Conservation (phyloP, 192 early-diverging fungal genomes). For the Coemansia sp. region DNA sequence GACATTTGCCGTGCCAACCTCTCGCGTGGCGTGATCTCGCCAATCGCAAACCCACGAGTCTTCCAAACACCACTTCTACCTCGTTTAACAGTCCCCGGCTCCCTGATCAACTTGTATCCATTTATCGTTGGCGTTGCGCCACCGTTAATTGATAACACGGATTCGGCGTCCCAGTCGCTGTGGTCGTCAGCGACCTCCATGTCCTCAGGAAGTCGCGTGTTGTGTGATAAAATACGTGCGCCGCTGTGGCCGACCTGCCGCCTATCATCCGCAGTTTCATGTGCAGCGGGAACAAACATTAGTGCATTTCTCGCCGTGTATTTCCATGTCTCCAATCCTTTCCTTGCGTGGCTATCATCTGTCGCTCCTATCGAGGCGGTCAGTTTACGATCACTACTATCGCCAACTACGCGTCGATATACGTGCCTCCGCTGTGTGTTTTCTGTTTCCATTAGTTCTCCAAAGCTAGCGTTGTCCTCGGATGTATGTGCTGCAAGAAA, state of each 20-base stretch:
- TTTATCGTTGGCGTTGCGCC: slow-evolving; percentile 31
- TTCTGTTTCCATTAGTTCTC: slow-evolving; percentile 14
- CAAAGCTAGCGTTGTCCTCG: slow-evolving; percentile 46
- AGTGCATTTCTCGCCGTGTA: slow-evolving; percentile 20
- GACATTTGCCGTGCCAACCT: slow-evolving; percentile 14
- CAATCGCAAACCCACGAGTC: slow-evolving; percentile 22
- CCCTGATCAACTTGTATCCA: slow-evolving; percentile 37
- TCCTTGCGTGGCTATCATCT: background rate
- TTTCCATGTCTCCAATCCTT: slow-evolving; percentile 9
- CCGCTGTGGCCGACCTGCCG: background rate
- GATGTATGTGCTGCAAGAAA: slow-evolving; percentile 34
- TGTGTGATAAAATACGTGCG: slow-evolving; percentile 25
- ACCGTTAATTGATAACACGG: slow-evolving; percentile 12
- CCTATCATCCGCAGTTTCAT: background rate
- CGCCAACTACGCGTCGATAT: background rate
- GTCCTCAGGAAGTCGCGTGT: slow-evolving; percentile 26
- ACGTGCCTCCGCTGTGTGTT: slow-evolving; percentile 3
- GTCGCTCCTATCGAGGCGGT: background rate
- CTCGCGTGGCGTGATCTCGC: slow-evolving; percentile 24
- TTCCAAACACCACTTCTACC: background rate
- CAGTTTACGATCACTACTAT: background rate
- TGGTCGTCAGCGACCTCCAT: background rate
- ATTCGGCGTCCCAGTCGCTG: slow-evolving; percentile 11
- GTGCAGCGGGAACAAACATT: slow-evolving; percentile 27
- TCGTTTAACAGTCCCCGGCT: background rate